These are phyloP conservation scores for Globisporangium megalacanthum DNA, from an alignment of 352 stramenopile species.

Conservation along the genomic window DNA sequence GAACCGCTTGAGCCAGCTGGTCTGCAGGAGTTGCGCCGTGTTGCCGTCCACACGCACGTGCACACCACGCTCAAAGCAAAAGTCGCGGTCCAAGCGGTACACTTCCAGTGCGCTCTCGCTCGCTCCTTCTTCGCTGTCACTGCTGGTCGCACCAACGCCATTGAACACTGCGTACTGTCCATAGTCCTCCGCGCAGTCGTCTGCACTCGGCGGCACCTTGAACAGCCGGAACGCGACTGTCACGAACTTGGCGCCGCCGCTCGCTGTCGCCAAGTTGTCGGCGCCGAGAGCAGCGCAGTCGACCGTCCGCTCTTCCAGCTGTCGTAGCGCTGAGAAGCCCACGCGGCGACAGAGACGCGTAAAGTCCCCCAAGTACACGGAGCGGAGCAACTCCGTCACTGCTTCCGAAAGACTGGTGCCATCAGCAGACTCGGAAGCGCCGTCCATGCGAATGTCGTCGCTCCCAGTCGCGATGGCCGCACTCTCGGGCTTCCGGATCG, in stretches of 20 bases:
- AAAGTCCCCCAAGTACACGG: constrained; percentile 42
- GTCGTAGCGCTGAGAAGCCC: constrained; percentile 23
- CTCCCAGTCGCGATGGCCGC: constrained; percentile 3
- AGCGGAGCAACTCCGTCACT: not conserved
- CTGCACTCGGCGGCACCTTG: constrained; percentile 28
- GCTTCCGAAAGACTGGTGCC: too few relatives aligned
- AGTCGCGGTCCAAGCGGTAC: not conserved
- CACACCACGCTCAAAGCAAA: not conserved
- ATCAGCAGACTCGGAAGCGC: too few relatives aligned
- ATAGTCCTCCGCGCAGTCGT: constrained; percentile 49
- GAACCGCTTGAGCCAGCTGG: constrained; percentile 3
- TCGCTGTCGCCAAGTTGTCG: not conserved
- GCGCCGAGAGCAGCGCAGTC: not conserved
- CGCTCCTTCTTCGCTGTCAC: not conserved
- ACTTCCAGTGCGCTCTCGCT: not conserved
- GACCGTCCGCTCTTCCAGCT: not conserved
- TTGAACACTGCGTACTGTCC: constrained; percentile 41
- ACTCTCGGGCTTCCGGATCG: not conserved
- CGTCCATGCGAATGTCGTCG: not conserved
- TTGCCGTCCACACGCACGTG: constrained; percentile 4
- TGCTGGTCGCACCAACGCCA: constrained; percentile 3
- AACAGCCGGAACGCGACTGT: constrained; percentile 33
- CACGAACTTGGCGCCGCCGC: constrained; percentile 12
- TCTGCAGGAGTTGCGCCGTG: constrained; percentile 4
- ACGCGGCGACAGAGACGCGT: constrained; percentile 31